A percentile compares a stretch with the other conserved stretches of the same genome.
Evolutionary conservation across 2,329 filamentous ascomycete species (phyloP).

Genomic region (Alternaria triticimaculans): DNA sequence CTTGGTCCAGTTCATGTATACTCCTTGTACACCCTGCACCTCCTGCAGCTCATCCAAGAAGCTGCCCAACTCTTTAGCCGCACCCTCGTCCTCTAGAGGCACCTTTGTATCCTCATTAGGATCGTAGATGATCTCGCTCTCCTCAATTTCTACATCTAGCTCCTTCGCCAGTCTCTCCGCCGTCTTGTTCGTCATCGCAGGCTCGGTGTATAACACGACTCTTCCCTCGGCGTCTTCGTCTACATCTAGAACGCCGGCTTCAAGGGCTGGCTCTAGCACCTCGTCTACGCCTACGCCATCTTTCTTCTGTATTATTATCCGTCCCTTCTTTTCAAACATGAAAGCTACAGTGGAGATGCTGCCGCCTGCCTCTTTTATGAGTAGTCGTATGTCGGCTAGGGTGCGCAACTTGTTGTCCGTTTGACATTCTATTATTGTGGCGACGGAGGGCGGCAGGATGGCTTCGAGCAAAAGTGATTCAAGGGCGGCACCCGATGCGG

Average conservation of each 20-base stretch:
- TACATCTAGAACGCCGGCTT: conserved; percentile 80
- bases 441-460: conserved; percentile 75
- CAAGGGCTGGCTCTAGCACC: conserved; percentile 80
- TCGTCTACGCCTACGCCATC: conserved; percentile 68
- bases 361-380: conserved; percentile 76
- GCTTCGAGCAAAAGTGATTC: conserved; percentile 80
- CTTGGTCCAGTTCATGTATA: conserved; percentile 73
- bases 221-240: conserved; percentile 71
- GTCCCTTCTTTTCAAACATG: conserved; percentile 82
- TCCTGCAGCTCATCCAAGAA: conserved; percentile 70
- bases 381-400: conserved; percentile 72
- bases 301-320: conserved; percentile 71
- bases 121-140: conserved; percentile 83
- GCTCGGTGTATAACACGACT: conserved; percentile 74
- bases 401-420: conserved; percentile 80
- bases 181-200: conserved; percentile 68
- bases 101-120: conserved; percentile 81
- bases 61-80: conserved; percentile 63
- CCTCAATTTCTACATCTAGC: conserved; percentile 71
- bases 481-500: conserved; percentile 74
- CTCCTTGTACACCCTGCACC: conserved; percentile 76
- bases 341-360: conserved; percentile 77
- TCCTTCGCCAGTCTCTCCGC: conserved; percentile 68
- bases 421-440: conserved; percentile 82
- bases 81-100: conserved; percentile 63